These are phyloP conservation scores for Starmerella ratchasimensis DNA, from an alignment of 805 yeast genomes.

Conservation along the genomic window DNA sequence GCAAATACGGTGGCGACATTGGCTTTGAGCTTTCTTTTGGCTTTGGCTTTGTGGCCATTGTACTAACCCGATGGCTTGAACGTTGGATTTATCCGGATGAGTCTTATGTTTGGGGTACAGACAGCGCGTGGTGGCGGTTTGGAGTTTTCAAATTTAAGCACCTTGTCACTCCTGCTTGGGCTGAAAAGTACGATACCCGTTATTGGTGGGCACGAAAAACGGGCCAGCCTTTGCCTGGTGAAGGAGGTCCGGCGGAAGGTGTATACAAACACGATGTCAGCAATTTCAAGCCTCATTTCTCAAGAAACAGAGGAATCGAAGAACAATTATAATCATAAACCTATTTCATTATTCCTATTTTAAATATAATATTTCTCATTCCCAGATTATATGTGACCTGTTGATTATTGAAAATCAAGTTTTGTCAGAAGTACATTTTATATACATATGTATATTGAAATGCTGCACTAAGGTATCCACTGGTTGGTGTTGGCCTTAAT, in stretches of 20 bases:
- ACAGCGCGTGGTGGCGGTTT: constrained; percentile 20
- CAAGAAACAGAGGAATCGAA: constrained; percentile 11
- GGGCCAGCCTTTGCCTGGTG: constrained; percentile 12
- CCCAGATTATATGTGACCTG: too few relatives aligned
- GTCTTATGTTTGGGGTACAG: constrained; percentile 17
- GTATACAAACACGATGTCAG: constrained; percentile 10
- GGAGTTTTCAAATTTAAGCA: constrained; percentile 9
- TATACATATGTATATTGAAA: too few relatives aligned
- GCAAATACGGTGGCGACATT: constrained; percentile 57
- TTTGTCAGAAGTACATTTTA: too few relatives aligned
- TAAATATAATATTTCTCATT: too few relatives aligned
- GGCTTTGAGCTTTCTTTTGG: constrained; percentile 67
- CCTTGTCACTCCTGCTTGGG: constrained; percentile 13
- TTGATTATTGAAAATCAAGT: too few relatives aligned
- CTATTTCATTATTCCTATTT: too few relatives aligned
- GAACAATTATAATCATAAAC: constrained; percentile 6
- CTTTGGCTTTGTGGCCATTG: constrained; percentile 44
- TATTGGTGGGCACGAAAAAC: constrained; percentile 16
- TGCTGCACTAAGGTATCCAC: too few relatives aligned
- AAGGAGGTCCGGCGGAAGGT: constrained; percentile 15
- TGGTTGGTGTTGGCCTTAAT: too few relatives aligned
- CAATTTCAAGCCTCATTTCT: constrained; percentile 5
- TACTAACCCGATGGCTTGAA: constrained; percentile 20
- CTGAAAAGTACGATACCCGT: constrained; percentile 11
- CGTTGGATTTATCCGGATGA: constrained; percentile 18